Evolutionary conservation across 2,329 filamentous ascomycete species (phyloP).

Genomic region (Microcera coccophila): DNA sequence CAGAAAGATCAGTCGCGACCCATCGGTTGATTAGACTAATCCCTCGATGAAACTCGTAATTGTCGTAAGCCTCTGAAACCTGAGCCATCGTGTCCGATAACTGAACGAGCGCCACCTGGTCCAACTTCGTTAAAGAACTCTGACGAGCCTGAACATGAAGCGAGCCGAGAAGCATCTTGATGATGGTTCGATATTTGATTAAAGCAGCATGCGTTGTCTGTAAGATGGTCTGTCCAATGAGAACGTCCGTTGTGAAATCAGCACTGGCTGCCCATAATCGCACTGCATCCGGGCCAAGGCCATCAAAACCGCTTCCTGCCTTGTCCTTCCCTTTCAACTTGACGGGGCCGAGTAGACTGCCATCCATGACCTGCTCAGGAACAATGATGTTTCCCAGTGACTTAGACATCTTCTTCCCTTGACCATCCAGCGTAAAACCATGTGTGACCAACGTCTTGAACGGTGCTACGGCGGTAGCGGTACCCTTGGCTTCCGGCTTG

Average conservation of each 20-base stretch:
- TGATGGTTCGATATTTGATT: constrained; percentile 81
- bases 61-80: constrained; percentile 62
- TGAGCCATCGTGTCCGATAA: constrained; percentile 61
- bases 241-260: constrained; percentile 85
- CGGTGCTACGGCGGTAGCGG: constrained; percentile 49
- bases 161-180: constrained; percentile 86
- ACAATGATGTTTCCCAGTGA: constrained; percentile 85
- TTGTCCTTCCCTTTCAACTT: constrained; percentile 55
- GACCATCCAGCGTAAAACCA: constrained; percentile 84
- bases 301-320: constrained; percentile 50
- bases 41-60: constrained; percentile 79
- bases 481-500: constrained; percentile 30
- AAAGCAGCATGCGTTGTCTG: constrained; percentile 71
- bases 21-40: constrained; percentile 72
- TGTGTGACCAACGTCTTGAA: constrained; percentile 92
- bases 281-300: constrained; percentile 79
- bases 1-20: constrained; percentile 77
- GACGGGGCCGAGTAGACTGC: constrained; percentile 67
- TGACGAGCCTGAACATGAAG: constrained; percentile 53
- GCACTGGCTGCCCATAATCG: constrained; percentile 88
- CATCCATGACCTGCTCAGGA: constrained; percentile 80
- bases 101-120: constrained; percentile 74
- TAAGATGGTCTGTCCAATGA: constrained; percentile 74
- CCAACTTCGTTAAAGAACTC: constrained; percentile 54
- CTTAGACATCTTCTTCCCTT: constrained; percentile 98